Evolutionary conservation across 768 basidiomycete species (phyloP), one percentile per base, ranked within the genome.

Genomic region (Tephrocybe sp.): DNA sequence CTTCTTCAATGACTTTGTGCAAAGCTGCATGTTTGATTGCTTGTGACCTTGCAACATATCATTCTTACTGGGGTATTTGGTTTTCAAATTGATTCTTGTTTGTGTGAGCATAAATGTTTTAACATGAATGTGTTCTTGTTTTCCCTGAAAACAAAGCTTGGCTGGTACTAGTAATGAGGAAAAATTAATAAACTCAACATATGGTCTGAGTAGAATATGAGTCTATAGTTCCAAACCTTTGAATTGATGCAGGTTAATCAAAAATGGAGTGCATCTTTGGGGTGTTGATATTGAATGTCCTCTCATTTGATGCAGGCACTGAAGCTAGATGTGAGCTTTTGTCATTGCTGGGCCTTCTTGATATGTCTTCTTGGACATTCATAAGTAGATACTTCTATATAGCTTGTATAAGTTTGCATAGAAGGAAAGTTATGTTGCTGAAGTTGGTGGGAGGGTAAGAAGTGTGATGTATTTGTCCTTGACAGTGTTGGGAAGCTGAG

Each of bases 151-250:
- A n/a, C 14, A 17, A 4, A 36, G 18, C 6, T 30, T 8, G 39
- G 10, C 20, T 20, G 17, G 21, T 3, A 30, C 15, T 3, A 18
- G 23, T 17, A 21, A n/a, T 18, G 14, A 17, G 28, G 2, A 17
- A 18, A 28, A 20, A 24, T 37, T 12, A 18, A 17, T 25, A 17
- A 10, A 23, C 26, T n/a, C n/a, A n/a, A 45, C 58, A 32, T 44
- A 73, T 67, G 15, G 55, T 47, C 17, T 71, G 66, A 1, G 67
- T 73, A 0, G 67, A 67, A 38, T 66, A 72, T 1, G 64, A 69
- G 42, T 74, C 68, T 7, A 66, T 68, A 0, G 64, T 71, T 0
- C 72, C 68, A 17, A 54, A 64, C 0, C 23, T 2, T 1, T 34
- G 33, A 11, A 72, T 69, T 1, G 57, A 55, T 1, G 33, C 20